Evolutionary conservation across 2,329 filamentous ascomycete genomes (phyloP), one percentile per base, ranked within the genome.

Genomic region (Cercospora sp.): DNA sequence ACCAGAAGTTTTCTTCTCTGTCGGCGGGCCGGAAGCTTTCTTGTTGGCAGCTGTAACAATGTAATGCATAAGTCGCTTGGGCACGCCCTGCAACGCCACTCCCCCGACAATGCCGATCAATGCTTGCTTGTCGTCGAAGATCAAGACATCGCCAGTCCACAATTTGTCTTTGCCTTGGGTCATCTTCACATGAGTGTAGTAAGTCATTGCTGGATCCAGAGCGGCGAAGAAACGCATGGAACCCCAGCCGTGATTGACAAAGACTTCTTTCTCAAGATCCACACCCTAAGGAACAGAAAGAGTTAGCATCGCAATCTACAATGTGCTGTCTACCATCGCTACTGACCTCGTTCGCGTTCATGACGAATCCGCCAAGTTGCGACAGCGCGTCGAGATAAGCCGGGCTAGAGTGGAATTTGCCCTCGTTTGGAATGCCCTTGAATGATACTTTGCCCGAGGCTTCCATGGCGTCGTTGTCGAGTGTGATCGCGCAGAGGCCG

Each of bases 301-400:
- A n/a, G 36, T 42, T 42, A 42, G 36, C 36, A 42, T 42, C 36
- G 36, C 13, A n/a, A 16, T n/a, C 36, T 42, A 3, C 16, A n/a
- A 42, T 42, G 16, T 42, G 36, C 36, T n/a, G 16, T n/a, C 36
- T 42, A 42, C 36, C n/a, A 16, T 42, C 36, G 36, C 36, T 16
- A 42, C 36, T 42, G 36, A 42, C 36, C 51, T 76, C 73, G 57
- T 74, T 73, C 13, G 70, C 31, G 74, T 70, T 70, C 66, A 70
- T 69, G 26, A 63, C 61, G 28, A 68, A 70, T 3, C 69, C 69
- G 36, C 66, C 76, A 3, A 79, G 66, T 63, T 80, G 79, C 23
- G 76, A 75, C n/a, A 79, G 70, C 53, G 78, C 78, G 72, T 81
- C 80, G 33, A 81, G 80, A 64, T 73, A 77, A 65, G 79, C 77